Evolutionary conservation across 1,284 basidiomycete species (phyloP).

Genomic region (Puccinia coronata): DNA sequence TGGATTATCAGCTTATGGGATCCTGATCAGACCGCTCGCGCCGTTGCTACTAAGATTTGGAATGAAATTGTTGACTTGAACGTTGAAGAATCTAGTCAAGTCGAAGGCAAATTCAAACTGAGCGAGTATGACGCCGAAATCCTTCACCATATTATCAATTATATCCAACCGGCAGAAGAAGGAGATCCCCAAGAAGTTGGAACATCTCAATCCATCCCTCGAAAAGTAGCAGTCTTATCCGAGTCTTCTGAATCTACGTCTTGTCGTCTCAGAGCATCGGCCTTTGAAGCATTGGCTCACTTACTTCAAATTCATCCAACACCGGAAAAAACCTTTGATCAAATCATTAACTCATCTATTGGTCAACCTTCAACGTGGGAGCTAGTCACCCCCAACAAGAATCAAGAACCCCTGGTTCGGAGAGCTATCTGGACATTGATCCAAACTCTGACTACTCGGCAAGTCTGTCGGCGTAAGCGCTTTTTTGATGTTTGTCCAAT

Average conservation of each 20-base stretch:
- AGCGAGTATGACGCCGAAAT: slow-evolving; percentile 34
- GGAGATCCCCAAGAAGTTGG: background rate
- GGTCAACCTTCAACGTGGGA: slow-evolving; percentile 24
- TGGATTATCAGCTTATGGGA: slow-evolving; percentile 46
- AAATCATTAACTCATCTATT: slow-evolving; percentile 6
- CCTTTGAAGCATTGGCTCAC: slow-evolving; percentile 37
- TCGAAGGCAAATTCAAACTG: slow-evolving; percentile 28
- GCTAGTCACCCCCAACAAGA: slow-evolving; percentile 19
- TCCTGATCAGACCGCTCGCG: slow-evolving; percentile 25
- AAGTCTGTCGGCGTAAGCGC: slow-evolving; percentile 39
- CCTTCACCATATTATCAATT: slow-evolving; percentile 27
- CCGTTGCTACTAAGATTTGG: slow-evolving; percentile 32
- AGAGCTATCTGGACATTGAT: slow-evolving; percentile 46
- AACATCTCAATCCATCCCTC: slow-evolving; percentile 17
- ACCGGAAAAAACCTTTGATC: slow-evolving; percentile 25
- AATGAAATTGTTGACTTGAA: slow-evolving; percentile 24
- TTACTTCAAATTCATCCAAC: slow-evolving; percentile 26
- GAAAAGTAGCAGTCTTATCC: slow-evolving; percentile 30
- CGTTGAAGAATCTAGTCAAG: background rate
- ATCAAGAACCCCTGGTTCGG: slow-evolving; percentile 35
- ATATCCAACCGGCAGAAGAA: slow-evolving; percentile 13
- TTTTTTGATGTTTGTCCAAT: slow-evolving; percentile 18
- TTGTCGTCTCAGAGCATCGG: slow-evolving; percentile 36
- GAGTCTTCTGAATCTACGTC: slow-evolving; percentile 38
- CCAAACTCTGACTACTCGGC: slow-evolving; percentile 23